These are phyloP conservation scores for Blastomyces gilchristii DNA, from an alignment of 2,329 filamentous ascomycete genomes.

Conservation along the genomic window DNA sequence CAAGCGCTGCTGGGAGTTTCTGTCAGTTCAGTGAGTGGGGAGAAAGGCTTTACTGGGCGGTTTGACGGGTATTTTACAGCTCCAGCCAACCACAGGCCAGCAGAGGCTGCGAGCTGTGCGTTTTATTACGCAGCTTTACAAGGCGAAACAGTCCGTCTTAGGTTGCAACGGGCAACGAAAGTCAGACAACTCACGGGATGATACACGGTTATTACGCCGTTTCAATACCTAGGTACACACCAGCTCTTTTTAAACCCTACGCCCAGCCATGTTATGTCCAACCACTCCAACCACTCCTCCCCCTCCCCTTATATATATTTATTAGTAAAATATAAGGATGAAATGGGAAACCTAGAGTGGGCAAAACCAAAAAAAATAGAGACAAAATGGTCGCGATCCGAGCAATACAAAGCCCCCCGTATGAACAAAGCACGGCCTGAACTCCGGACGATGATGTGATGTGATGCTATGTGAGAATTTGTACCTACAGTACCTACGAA, in stretches of 20 bases:
- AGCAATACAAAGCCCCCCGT: background rate
- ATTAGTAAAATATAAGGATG: background rate
- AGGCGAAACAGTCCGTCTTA: background rate
- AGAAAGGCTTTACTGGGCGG: too few species aligned
- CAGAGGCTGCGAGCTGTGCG: background rate
- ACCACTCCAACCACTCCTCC: too few species aligned
- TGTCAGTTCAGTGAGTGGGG: too few species aligned
- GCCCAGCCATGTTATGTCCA: too few species aligned
- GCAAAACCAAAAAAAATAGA: background rate
- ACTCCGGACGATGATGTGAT: constrained; percentile 1
- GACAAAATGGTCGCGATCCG: background rate
- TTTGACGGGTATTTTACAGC: background rate
- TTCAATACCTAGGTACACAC: constrained; percentile 2
- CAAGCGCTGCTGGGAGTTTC: too few species aligned
- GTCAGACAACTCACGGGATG: too few species aligned
- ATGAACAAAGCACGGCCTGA: background rate
- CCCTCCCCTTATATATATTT: background rate
- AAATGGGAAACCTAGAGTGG: background rate
- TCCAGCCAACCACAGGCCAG: background rate
- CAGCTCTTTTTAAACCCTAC: background rate
- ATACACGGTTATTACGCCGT: constrained; percentile 8
- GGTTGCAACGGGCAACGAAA: constrained; percentile 9
- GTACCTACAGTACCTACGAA: background rate
- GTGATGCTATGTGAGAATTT: background rate
- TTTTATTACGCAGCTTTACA: constrained; percentile 1